These are phyloP conservation scores for Aulographum hederae DNA, from an alignment of 2,329 filamentous ascomycete genomes.

Conservation along the genomic window DNA sequence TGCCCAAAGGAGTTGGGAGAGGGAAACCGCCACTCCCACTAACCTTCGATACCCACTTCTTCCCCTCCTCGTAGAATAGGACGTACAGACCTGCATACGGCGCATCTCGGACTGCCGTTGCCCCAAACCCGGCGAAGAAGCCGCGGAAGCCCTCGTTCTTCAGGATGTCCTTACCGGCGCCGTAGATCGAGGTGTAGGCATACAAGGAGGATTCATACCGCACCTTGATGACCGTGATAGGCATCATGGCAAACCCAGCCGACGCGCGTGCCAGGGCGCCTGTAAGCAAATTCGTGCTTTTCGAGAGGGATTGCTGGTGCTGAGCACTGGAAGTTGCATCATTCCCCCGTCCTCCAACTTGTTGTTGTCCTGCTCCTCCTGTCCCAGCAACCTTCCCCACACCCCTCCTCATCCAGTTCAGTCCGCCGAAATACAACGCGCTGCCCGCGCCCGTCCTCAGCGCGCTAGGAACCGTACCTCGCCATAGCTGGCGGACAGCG, in stretches of 20 bases:
- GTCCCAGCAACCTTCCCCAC: conserved; percentile 35
- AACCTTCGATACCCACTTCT: conserved; percentile 36
- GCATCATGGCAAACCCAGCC: conserved; percentile 86
- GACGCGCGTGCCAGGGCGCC: conserved; percentile 71
- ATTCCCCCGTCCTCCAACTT: conserved; percentile 1
- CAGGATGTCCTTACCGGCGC: conserved; percentile 59
- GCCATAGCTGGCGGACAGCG: conserved; percentile 65
- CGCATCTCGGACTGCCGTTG: conserved; percentile 84
- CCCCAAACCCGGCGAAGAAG: conserved; percentile 87
- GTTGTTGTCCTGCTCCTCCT: too few species aligned
- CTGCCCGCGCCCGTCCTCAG: conserved; percentile 84
- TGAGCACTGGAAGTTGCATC: conserved; percentile 35
- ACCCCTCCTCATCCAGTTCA: conserved; percentile 66
- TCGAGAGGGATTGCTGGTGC: conserved; percentile 63
- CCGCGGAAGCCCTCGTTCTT: conserved; percentile 56
- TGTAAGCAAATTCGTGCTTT: conserved; percentile 67
- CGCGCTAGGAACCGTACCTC: conserved; percentile 82
- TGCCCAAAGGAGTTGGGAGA: too few species aligned
- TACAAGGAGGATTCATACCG: conserved; percentile 85
- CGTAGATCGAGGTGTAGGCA: conserved; percentile 56
- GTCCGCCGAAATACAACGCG: conserved; percentile 79
- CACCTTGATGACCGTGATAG: conserved; percentile 89
- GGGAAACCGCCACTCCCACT: conserved; percentile 6
- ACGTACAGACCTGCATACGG: conserved; percentile 94
- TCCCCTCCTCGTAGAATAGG: conserved; percentile 76